A percentile compares a stretch with the other conserved stretches of the same genome.
Evolutionary conservation across 345 rosid species (phyloP).

Genomic region (Physaria fendleri): DNA sequence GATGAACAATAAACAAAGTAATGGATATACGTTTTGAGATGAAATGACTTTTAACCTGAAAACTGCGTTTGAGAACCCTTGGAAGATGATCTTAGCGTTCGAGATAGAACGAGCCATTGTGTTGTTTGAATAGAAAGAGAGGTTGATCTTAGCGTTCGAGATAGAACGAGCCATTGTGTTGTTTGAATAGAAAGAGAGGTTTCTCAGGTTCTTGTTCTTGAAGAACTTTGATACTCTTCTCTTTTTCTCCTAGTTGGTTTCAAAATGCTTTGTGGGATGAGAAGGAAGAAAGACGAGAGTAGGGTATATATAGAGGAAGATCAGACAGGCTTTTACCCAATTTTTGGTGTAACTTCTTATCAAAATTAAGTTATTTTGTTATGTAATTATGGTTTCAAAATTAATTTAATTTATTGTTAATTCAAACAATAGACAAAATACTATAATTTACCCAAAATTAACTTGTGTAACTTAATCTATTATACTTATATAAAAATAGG

Average conservation of each 20-base stretch:
- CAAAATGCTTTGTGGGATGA: constrained; percentile 1
- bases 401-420: too few relatives aligned
- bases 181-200: too few relatives aligned
- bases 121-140: too few relatives aligned
- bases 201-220: background rate
- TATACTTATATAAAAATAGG: too few relatives aligned
- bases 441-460: background rate
- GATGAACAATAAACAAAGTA: background rate
- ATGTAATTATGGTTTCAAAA: background rate
- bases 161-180: constrained; percentile 38
- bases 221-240: constrained; percentile 5
- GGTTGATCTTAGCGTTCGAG: constrained; percentile 19
- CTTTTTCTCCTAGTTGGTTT: background rate
- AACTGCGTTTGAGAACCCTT: constrained; percentile 23
- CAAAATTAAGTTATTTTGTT: background rate
- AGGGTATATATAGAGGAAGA: constrained; percentile 14
- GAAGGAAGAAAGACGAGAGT: background rate
- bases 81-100: constrained; percentile 19
- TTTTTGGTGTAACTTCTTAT: background rate
- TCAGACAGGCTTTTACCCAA: background rate
- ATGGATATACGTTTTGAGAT: background rate
- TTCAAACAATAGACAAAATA: background rate
- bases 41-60: constrained; percentile 20
- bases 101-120: constrained; percentile 36
- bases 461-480: background rate